Conservation (phyloP, 192 early-diverging fungal species). For the Thoreauomyces humboldtii region DNA sequence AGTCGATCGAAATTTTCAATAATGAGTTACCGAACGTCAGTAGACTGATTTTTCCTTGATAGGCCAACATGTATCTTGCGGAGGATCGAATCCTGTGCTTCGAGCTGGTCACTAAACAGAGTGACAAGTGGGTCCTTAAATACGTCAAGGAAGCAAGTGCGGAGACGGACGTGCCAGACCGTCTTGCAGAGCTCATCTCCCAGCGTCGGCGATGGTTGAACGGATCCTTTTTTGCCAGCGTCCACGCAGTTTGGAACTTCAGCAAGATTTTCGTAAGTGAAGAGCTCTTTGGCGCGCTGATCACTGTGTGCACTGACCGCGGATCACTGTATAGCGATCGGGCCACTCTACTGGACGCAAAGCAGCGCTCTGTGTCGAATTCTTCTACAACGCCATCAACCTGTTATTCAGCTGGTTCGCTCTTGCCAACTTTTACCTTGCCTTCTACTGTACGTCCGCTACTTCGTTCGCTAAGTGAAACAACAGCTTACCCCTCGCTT, state of each 20-base stretch:
- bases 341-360: conserved; percentile 52
- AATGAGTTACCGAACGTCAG: background rate
- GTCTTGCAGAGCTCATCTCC: conserved; percentile 72
- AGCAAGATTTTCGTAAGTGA: conserved; percentile 17
- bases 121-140: conserved; percentile 59
- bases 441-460: conserved; percentile 45
- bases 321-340: conserved; percentile 31
- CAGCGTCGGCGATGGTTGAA: conserved; percentile 82
- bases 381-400: conserved; percentile 68
- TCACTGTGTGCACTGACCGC: too few relatives aligned
- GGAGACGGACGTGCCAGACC: conserved; percentile 74
- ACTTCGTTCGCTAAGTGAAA: background rate
- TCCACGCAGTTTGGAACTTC: conserved; percentile 63
- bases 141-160: conserved; percentile 66
- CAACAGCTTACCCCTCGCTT: conserved; percentile 4
- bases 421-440: conserved; percentile 54
- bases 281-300: too few relatives aligned
- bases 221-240: conserved; percentile 74
- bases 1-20: conserved; percentile 21
- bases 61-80: conserved; percentile 55
- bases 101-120: conserved; percentile 70
- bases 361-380: conserved; percentile 53
- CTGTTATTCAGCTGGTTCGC: conserved; percentile 47
- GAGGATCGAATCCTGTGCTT: conserved; percentile 85
- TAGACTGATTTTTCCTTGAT: background rate